Evolutionary conservation across 352 stramenopile genomes (phyloP).

Genomic region (Pythium coloratum): DNA sequence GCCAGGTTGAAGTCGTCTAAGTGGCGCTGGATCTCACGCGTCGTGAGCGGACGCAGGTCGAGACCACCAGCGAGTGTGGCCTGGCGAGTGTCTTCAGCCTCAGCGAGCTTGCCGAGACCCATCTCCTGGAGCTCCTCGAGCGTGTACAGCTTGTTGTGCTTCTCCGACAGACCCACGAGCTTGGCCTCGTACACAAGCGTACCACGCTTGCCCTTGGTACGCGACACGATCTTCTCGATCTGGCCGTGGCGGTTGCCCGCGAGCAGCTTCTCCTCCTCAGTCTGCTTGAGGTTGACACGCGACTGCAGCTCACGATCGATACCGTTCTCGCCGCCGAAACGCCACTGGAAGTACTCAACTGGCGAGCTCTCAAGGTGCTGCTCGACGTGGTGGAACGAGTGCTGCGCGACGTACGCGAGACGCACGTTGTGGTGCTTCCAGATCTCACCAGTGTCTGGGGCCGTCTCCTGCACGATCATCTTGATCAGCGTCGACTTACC

Average conservation of each 20-base stretch:
- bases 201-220: conserved; percentile 67
- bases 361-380: conserved; percentile 93
- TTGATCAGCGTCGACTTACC: conserved; percentile 99
- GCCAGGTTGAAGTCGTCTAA: conserved; percentile 70
- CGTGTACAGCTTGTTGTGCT: conserved; percentile 68
- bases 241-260: conserved; percentile 91
- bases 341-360: conserved; percentile 98
- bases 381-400: conserved; percentile 98
- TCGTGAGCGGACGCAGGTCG: conserved; percentile 63
- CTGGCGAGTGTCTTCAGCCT: conserved; percentile 67
- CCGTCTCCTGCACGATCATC: conserved; percentile 85
- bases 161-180: conserved; percentile 74
- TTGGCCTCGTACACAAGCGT: conserved; percentile 90
- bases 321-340: conserved; percentile 91
- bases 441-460: conserved; percentile 64
- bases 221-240: conserved; percentile 94
- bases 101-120: conserved; percentile 61
- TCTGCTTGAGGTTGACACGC: conserved; percentile 90
- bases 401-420: conserved; percentile 96
- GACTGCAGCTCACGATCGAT: conserved; percentile 92
- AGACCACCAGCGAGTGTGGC: conserved; percentile 54
- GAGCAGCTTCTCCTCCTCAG: conserved; percentile 89
- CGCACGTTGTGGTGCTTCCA: conserved; percentile 92
- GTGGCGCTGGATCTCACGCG: conserved; percentile 73
- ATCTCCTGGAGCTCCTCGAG: conserved; percentile 69